Percentiles rank a stretch among this genome's conserved stretches.
Evolutionary conservation across 1,139 yeast genomes (phyloP).

Genomic region (Spathaspora sp.): DNA sequence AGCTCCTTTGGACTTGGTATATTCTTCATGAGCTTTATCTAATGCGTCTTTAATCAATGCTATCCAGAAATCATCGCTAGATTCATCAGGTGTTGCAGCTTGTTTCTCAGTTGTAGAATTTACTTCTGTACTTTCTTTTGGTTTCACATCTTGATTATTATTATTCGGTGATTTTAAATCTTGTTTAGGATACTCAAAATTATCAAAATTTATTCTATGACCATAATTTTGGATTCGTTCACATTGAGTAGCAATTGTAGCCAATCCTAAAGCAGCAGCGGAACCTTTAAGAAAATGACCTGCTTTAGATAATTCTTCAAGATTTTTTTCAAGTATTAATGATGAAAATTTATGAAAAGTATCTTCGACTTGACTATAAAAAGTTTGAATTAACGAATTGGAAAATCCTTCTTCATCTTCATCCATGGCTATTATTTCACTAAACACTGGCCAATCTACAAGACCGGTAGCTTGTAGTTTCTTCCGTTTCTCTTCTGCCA

Average conservation of each 20-base stretch:
- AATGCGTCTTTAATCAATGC: conserved; percentile 54
- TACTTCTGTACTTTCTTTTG: conserved; percentile 4
- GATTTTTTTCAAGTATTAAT: conserved; percentile 47
- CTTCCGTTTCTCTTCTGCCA: conserved; percentile 38
- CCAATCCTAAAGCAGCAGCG: conserved; percentile 90
- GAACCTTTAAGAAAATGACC: conserved; percentile 96
- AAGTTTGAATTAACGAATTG: conserved; percentile 70
- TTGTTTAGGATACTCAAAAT: conserved; percentile 29
- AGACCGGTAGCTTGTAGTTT: conserved; percentile 55
- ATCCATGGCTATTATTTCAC: conserved; percentile 91
- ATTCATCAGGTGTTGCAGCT: conserved; percentile 15
- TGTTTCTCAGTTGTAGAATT: background rate
- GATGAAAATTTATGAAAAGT: conserved; percentile 73
- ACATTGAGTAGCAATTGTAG: conserved; percentile 79
- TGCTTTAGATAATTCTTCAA: conserved; percentile 63
- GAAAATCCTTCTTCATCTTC: conserved; percentile 90
- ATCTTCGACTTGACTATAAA: conserved; percentile 83
- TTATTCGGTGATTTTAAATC: conserved; percentile 9
- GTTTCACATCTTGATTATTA: conserved; percentile 15
- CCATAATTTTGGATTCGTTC: conserved; percentile 93
- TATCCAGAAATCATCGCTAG: conserved; percentile 48
- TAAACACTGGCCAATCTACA: conserved; percentile 85
- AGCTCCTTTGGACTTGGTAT: conserved; percentile 53
- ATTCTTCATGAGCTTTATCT: conserved; percentile 56
- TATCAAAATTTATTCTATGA: conserved; percentile 47